Base-by-base conservation (phyloP, 192 early-diverging fungal species). In the Podila horticola region DNA sequence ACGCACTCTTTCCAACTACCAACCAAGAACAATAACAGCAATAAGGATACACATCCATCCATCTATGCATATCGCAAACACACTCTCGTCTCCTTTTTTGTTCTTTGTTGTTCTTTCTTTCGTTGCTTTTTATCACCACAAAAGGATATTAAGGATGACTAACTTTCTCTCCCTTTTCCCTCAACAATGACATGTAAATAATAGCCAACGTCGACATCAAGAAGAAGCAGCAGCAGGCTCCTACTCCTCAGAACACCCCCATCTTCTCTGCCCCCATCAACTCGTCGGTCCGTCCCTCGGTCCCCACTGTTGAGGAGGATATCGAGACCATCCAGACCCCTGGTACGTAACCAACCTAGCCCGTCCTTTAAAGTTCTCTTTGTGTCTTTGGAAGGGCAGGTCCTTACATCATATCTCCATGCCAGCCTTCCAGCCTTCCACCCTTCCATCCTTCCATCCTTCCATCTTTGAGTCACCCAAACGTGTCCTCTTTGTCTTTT, bases 231-330 rank as follows among this genome's bases (percentile, higher is more conserved):
- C 83, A 86, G 74, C 75, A 84, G 63, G 87, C 87, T 64, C 87
- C 87, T 49, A 88, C 87, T 41, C 87, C 87, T 67, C 87, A 88
- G 64, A 88, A 88, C 73, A 88, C 87, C 62, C 87, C 87, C 64
- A 88, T 82, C 67, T 84, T 82, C 70, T 83, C 85, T 61, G 87
- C 87, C 55, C 87, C 87, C 36, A 88, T 88, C 68, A 86, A 81
- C 74, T 84, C 84, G 13, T 83, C 81, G 59, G 85, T 81, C 66
- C 79, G 75, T 58, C 85, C 84, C 30, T 77, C 82, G 49, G 74
- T 85, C 29, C 65, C 82, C 52, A 67, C 82, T 71, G 82, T 88
- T 67, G 82, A 85, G 74, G 87, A 88, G 72, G 85, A 88, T 70
- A 83, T 85, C 69, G 84, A 85, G 76, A 79, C 76, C 55, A 79